Evolutionary conservation across 768 basidiomycete genomes (phyloP).

Genomic region (Podaxis mareebaensis): DNA sequence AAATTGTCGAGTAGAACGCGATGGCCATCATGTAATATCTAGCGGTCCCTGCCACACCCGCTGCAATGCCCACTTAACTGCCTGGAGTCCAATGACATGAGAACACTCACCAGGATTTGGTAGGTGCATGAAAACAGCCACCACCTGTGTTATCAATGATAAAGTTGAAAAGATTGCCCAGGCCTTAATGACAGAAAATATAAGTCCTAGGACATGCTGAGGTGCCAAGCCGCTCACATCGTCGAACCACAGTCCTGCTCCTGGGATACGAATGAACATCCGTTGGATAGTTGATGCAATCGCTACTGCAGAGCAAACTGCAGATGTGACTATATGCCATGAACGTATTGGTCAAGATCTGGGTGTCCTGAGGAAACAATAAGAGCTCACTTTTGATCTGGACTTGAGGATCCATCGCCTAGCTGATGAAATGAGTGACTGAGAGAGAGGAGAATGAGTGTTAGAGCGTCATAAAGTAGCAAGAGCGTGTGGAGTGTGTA

Average conservation of each 20-base stretch:
- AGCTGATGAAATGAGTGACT: not conserved
- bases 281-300: slow-evolving; percentile 32
- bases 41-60: slow-evolving; percentile 19
- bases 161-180: slow-evolving; percentile 32
- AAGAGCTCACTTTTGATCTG: slow-evolving; percentile 1
- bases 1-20: slow-evolving; percentile 40
- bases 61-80: slow-evolving; percentile 1
- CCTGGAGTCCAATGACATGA: not conserved
- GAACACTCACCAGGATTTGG: slow-evolving; percentile 16
- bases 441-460: not conserved
- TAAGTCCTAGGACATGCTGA: not conserved
- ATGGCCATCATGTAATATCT: slow-evolving; percentile 36
- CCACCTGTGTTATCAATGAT: slow-evolving; percentile 25
- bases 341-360: not conserved
- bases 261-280: slow-evolving; percentile 28
- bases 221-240: slow-evolving; percentile 27
- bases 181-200: slow-evolving; percentile 18
- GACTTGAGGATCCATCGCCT: slow-evolving; percentile 1
- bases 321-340: slow-evolving; percentile 27
- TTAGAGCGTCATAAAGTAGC: not conserved
- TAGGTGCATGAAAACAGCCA: slow-evolving; percentile 27
- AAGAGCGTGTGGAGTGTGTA: not conserved
- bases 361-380: not conserved
- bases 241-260: slow-evolving; percentile 34
- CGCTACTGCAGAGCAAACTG: slow-evolving; percentile 34